Percentiles rank a stretch among this genome's conserved stretches.
phyloP scores from a whole-genome alignment of 2,329 filamentous ascomycete genomes.

The Fusarium piperis region DNA sequence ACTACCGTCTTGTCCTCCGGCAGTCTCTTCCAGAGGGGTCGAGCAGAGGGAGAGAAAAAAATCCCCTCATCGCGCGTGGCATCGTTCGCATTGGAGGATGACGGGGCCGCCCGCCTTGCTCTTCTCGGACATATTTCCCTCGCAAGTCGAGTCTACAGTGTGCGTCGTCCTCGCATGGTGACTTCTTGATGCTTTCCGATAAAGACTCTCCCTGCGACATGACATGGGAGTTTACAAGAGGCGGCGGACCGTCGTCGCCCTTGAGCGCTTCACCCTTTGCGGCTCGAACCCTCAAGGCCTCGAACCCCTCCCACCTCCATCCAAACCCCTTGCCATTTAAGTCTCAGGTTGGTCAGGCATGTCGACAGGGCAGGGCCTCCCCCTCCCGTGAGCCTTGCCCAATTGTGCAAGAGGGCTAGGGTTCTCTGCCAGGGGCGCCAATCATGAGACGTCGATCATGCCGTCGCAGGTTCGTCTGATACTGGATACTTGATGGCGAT shows the following conservation, averaged over 20 bases:
- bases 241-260: slow-evolving; percentile 17
- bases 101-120: slow-evolving; percentile 5
- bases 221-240: slow-evolving; percentile 39
- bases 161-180: slow-evolving; percentile 1
- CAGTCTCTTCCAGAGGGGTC: neutral
- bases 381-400: slow-evolving; percentile 1
- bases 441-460: slow-evolving; percentile 33
- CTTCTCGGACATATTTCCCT: slow-evolving; percentile 22
- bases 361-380: slow-evolving; percentile 21
- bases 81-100: neutral
- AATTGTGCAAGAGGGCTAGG: slow-evolving; percentile 16
- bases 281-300: slow-evolving; percentile 3
- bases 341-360: slow-evolving; percentile 40
- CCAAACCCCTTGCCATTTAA: slow-evolving; percentile 29
- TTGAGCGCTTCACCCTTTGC: slow-evolving; percentile 30
- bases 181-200: slow-evolving; percentile 3
- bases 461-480: slow-evolving; percentile 41
- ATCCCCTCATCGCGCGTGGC: neutral
- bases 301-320: slow-evolving; percentile 16
- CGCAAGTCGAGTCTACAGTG: slow-evolving; percentile 13
- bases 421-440: slow-evolving; percentile 14
- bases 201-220: slow-evolving; percentile 13
- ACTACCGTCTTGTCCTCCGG: slow-evolving; percentile 17
- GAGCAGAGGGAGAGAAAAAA: neutral
- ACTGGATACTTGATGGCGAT: slow-evolving; percentile 22